phyloP scores from a whole-genome alignment of 2,329 filamentous ascomycete genomes.

The Grosmannia penicillata region DNA sequence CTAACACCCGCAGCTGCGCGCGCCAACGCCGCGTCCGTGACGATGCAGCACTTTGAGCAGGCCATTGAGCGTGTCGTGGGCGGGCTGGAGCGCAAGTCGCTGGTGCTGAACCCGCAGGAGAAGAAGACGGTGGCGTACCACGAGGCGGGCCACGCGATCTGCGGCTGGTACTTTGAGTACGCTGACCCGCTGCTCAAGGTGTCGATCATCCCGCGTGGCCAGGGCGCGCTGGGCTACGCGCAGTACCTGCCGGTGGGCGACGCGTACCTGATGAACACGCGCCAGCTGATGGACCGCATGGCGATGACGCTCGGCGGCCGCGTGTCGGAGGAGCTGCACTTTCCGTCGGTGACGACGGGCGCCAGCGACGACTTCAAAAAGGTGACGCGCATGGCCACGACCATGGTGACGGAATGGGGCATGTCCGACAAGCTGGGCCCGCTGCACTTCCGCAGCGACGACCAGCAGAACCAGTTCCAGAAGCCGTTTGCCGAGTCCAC shows the following conservation, averaged over 20 bases:
- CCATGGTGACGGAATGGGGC: slow-evolving; percentile 99
- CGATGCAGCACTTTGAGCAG: slow-evolving; percentile 87
- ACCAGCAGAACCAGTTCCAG: slow-evolving; percentile 58
- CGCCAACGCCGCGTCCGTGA: slow-evolving; percentile 62
- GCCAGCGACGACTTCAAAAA: slow-evolving; percentile 98
- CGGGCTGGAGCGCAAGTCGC: slow-evolving; percentile 90
- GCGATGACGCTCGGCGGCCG: slow-evolving; percentile 96
- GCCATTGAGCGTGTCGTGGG: slow-evolving; percentile 96
- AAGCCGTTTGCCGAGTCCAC: slow-evolving; percentile 96
- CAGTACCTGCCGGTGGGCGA: slow-evolving; percentile 90
- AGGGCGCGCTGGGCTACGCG: slow-evolving; percentile 86
- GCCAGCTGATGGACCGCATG: slow-evolving; percentile 98
- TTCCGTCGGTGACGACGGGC: slow-evolving; percentile 88
- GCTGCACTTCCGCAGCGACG: slow-evolving; percentile 67
- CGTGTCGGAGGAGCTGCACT: slow-evolving; percentile 91
- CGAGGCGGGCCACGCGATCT: slow-evolving; percentile 95
- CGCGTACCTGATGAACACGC: slow-evolving; percentile 87
- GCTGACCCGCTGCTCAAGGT: slow-evolving; percentile 98
- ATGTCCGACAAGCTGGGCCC: slow-evolving; percentile 94
- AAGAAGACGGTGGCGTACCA: slow-evolving; percentile 47
- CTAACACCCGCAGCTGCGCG: slow-evolving; percentile 75
- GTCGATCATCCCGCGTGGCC: slow-evolving; percentile 91
- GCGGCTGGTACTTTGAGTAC: slow-evolving; percentile 92
- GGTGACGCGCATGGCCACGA: slow-evolving; percentile 86
- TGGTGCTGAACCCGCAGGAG: slow-evolving; percentile 84